Evolutionary conservation across 2,329 filamentous ascomycete species (phyloP).

Genomic region (Verticillium nubilum): DNA sequence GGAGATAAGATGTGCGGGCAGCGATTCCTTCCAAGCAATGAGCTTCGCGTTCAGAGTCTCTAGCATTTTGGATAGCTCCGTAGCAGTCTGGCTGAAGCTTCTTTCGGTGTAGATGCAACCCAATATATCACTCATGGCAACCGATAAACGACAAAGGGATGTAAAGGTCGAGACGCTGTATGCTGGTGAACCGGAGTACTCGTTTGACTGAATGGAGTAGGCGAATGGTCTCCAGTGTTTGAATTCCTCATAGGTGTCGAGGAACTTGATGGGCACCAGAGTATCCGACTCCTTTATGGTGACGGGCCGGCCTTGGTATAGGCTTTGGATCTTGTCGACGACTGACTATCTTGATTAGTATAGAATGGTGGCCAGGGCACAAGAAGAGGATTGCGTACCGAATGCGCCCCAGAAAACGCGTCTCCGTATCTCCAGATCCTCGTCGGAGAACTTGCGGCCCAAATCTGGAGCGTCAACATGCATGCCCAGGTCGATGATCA

Average conservation of each 20-base stretch:
- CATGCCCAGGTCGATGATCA: slow-evolving; percentile 50
- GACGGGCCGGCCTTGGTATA: slow-evolving; percentile 49
- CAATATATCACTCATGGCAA: slow-evolving; percentile 39
- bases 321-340: slow-evolving; percentile 46
- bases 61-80: slow-evolving; percentile 28
- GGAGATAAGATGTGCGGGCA: slow-evolving; percentile 37
- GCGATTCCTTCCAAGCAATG: slow-evolving; percentile 30
- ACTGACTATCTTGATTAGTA: slow-evolving; percentile 15
- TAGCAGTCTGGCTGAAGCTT: slow-evolving; percentile 26
- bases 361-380: slow-evolving; percentile 3
- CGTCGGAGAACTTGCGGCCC: slow-evolving; percentile 30
- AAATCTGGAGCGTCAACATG: slow-evolving; percentile 35
- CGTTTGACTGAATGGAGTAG: slow-evolving; percentile 21
- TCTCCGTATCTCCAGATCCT: slow-evolving; percentile 37
- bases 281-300: slow-evolving; percentile 39
- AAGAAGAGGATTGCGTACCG: slow-evolving; percentile 13
- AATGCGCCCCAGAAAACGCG: slow-evolving; percentile 42
- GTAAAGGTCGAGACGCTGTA: slow-evolving; percentile 38
- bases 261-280: slow-evolving; percentile 38
- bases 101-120: slow-evolving; percentile 39
- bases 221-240: slow-evolving; percentile 44
- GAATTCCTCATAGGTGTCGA: slow-evolving; percentile 46
- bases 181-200: slow-evolving; percentile 27
- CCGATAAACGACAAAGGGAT: slow-evolving; percentile 34
- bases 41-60: slow-evolving; percentile 33